Conservation (phyloP, 2,329 filamentous ascomycete genomes). For the Colletotrichum simmondsii region DNA sequence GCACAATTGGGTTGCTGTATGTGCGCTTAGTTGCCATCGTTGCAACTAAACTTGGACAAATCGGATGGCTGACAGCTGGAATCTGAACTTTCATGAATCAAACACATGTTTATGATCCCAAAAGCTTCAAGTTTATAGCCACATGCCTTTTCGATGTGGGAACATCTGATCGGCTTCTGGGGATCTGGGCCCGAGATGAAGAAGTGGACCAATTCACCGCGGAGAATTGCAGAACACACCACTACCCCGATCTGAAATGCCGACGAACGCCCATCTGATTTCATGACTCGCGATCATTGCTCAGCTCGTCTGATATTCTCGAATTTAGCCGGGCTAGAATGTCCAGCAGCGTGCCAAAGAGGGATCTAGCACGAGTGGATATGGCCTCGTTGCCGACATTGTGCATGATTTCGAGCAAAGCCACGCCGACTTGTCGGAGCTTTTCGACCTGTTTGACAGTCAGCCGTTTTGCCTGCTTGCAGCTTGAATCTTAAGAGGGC, state of each 20-base stretch:
- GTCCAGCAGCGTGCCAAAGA: constrained; percentile 53
- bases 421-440: constrained; percentile 51
- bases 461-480: too few species aligned
- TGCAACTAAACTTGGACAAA: too few species aligned
- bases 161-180: too few species aligned
- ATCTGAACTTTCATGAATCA: too few species aligned
- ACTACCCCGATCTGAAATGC: not conserved
- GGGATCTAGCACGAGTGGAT: constrained; percentile 47
- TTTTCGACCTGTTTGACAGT: constrained; percentile 48
- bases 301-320: constrained; percentile 53
- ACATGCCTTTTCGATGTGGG: too few species aligned
- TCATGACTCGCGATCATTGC: constrained; percentile 9
- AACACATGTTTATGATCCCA: too few species aligned
- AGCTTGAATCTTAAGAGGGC: not conserved
- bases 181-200: too few species aligned
- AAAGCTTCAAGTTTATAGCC: too few species aligned
- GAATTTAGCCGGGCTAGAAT: constrained; percentile 53
- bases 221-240: not conserved
- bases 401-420: constrained; percentile 50
- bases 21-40: too few species aligned
- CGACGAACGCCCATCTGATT: not conserved
- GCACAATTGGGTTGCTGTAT: constrained; percentile 43
- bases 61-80: too few species aligned
- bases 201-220: not conserved
- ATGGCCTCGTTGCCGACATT: constrained; percentile 49